These are phyloP conservation scores for Echinochloa phyllopogon DNA, from an alignment of 176 grass and related monocot genomes.

Conservation along the genomic window DNA sequence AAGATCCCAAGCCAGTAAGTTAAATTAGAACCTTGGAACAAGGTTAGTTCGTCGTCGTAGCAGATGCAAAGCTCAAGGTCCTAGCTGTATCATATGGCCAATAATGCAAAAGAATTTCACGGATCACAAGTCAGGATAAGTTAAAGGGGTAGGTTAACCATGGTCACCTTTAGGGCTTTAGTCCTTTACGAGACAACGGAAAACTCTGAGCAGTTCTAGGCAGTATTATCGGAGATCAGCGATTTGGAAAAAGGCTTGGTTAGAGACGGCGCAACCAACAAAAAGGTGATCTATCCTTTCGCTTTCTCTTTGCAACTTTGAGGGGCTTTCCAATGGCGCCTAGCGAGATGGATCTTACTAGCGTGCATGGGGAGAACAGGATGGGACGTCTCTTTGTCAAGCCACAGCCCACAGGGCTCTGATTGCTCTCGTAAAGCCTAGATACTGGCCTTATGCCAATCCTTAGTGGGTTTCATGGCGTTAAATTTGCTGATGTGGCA, in stretches of 20 bases:
- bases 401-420: conserved; percentile 9
- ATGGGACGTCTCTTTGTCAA: conserved; percentile 43
- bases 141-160: conserved; percentile 44
- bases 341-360: conserved; percentile 48
- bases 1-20: conserved; percentile 49
- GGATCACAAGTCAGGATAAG: conserved; percentile 42
- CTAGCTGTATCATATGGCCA: conserved; percentile 23
- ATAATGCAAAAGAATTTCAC: conserved; percentile 30
- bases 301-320: conserved; percentile 33
- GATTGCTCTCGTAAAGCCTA: neutral
- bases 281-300: conserved; percentile 41
- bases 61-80: conserved; percentile 46
- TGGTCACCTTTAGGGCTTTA: conserved; percentile 35
- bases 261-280: conserved; percentile 55
- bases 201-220: conserved; percentile 4
- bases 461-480: no score
- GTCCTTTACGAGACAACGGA: conserved; percentile 12
- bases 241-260: conserved; percentile 27
- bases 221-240: conserved; percentile 5
- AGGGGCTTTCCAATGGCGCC: conserved; percentile 43
- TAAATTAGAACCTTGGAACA: conserved; percentile 51
- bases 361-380: conserved; percentile 31
- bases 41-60: conserved; percentile 5
- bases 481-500: no score
- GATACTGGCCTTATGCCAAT: neutral